phyloP scores from a whole-genome alignment of 192 early-diverging fungal genomes.

The Coemansia sp. region DNA sequence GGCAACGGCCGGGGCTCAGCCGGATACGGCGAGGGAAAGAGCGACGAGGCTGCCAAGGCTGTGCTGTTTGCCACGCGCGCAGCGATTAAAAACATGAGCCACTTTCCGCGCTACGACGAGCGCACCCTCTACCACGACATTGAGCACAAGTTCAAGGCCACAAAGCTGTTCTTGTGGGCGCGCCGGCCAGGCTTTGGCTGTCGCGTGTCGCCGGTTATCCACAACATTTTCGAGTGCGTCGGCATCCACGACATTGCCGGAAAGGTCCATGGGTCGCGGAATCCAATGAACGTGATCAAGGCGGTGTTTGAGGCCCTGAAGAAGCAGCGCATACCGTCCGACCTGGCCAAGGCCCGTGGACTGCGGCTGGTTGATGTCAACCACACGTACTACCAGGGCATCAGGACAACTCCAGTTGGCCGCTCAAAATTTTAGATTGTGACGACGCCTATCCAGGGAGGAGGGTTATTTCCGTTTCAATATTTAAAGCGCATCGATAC shows the following conservation, averaged over 20 bases:
- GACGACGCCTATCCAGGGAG: no score
- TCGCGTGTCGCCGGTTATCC: slow-evolving; percentile 87
- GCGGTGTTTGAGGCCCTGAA: slow-evolving; percentile 85
- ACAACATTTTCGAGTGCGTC: slow-evolving; percentile 90
- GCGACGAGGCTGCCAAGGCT: slow-evolving; percentile 70
- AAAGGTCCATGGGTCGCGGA: slow-evolving; percentile 88
- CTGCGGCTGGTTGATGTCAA: slow-evolving; percentile 87
- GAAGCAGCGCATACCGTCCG: slow-evolving; percentile 72
- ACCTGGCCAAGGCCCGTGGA: slow-evolving; percentile 85
- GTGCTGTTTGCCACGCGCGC: slow-evolving; percentile 81
- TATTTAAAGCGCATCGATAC: background rate
- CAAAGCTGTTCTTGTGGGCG: slow-evolving; percentile 70
- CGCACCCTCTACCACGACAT: slow-evolving; percentile 89
- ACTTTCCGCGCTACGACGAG: slow-evolving; percentile 85
- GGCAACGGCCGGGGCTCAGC: slow-evolving; percentile 89
- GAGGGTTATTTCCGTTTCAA: background rate
- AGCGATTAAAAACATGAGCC: slow-evolving; percentile 84
- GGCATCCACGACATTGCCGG: slow-evolving; percentile 90
- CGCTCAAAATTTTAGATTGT: background rate
- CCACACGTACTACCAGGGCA: slow-evolving; percentile 77
- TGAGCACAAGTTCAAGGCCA: slow-evolving; percentile 85
- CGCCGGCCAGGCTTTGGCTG: slow-evolving; percentile 93
- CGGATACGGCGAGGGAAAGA: slow-evolving; percentile 90
- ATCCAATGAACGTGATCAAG: slow-evolving; percentile 99
- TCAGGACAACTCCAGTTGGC: slow-evolving; percentile 11